Percentiles rank a stretch among this genome's conserved stretches.
These are phyloP conservation scores for Suhomyces prunicola DNA, from an alignment of 805 yeast species.

Conservation along the genomic window DNA sequence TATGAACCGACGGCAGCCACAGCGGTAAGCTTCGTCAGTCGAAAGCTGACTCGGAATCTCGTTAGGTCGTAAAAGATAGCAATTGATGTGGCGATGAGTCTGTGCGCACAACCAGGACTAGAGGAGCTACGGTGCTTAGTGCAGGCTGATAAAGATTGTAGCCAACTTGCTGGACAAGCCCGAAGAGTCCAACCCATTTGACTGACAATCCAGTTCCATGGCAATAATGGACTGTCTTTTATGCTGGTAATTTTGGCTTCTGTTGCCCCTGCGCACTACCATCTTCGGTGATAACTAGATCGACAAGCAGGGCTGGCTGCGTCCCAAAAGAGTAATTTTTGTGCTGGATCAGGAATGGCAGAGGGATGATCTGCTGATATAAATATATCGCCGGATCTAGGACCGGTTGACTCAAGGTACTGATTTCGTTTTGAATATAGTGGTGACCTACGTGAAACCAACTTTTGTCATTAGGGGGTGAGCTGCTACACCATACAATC, in stretches of 20 bases:
- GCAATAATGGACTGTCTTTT: not conserved
- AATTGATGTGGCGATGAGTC: not conserved
- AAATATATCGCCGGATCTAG: constrained; percentile 1
- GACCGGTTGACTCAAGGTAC: not conserved
- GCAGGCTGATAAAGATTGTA: not conserved
- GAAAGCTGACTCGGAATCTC: not conserved
- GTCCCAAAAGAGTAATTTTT: constrained; percentile 2
- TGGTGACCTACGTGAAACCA: not conserved
- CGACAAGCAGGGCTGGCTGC: constrained; percentile 6
- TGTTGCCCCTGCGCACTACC: not conserved
- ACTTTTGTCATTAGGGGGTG: not conserved
- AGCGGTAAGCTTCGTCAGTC: not conserved
- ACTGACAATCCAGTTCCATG: not conserved
- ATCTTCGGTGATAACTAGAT: constrained; percentile 3
- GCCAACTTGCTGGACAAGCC: not conserved
- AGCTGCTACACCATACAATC: not conserved
- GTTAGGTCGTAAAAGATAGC: not conserved
- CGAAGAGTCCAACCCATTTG: not conserved
- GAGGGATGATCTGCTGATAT: constrained; percentile 1
- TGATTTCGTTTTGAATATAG: not conserved
- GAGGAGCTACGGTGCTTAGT: not conserved
- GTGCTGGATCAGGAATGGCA: constrained; percentile 5
- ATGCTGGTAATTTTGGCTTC: not conserved
- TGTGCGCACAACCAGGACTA: not conserved
- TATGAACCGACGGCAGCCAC: not conserved